Conservation (phyloP, 495 filamentous ascomycete species). For the Penicillium crystallinum region DNA sequence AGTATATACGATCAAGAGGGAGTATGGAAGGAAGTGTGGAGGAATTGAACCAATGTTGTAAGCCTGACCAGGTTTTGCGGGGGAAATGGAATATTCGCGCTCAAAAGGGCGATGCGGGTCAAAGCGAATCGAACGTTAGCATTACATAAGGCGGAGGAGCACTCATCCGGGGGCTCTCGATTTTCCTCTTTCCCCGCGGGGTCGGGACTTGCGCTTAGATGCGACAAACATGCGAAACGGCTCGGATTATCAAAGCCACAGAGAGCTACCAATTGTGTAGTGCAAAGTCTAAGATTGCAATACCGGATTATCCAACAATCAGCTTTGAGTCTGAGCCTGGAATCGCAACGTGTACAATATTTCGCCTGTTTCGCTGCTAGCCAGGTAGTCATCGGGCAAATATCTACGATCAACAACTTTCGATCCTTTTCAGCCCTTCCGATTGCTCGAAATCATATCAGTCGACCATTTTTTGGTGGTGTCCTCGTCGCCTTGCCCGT, state of each 20-base stretch:
- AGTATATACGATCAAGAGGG: background rate
- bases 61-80: conserved; percentile 9
- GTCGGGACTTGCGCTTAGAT: conserved; percentile 4
- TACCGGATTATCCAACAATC: background rate
- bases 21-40: background rate
- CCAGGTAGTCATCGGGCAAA: conserved; percentile 16
- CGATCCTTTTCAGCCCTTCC: background rate
- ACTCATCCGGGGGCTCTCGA: conserved; percentile 16
- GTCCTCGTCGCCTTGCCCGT: conserved; percentile 6
- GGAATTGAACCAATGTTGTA: conserved; percentile 1
- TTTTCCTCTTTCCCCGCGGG: conserved; percentile 27
- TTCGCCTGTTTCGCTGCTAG: too few species aligned
- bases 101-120: background rate
- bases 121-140: background rate
- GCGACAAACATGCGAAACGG: background rate
- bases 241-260: background rate
- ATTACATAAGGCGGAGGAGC: conserved; percentile 17
- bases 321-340: background rate
- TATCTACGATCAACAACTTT: conserved; percentile 17
- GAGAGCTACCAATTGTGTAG: background rate
- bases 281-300: background rate
- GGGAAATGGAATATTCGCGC: conserved; percentile 1
- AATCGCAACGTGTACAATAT: conserved; percentile 2
- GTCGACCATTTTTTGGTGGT: conserved; percentile 17
- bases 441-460: background rate